These are phyloP conservation scores for Brassica juncea DNA, from an alignment of 345 rosid genomes.

Conservation along the genomic window DNA sequence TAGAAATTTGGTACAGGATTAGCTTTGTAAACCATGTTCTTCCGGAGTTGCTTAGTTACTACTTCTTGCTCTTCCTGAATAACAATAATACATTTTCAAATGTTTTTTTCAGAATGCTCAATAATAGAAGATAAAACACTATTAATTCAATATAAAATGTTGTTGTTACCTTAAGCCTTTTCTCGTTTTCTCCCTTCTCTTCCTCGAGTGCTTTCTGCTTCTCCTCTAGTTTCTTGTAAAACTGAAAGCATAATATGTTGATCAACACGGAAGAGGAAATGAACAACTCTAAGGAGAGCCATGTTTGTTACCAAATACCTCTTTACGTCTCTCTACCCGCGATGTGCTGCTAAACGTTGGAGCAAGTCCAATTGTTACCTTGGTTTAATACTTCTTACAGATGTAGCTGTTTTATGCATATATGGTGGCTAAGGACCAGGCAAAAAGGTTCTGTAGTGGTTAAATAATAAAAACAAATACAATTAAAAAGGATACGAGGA, in stretches of 20 bases:
- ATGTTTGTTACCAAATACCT: slow-evolving; percentile 46
- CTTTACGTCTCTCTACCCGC: slow-evolving; percentile 83
- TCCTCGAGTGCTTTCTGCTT: slow-evolving; percentile 84
- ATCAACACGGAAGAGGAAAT: slow-evolving; percentile 16
- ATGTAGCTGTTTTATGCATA: slow-evolving; percentile 61
- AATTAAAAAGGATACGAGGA: slow-evolving; percentile 87
- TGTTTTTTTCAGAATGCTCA: background rate
- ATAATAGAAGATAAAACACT: background rate
- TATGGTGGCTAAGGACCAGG: slow-evolving; percentile 58
- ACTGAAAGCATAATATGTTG: slow-evolving; percentile 46
- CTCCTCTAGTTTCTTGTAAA: slow-evolving; percentile 76
- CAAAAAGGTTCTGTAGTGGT: background rate
- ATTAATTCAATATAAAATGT: background rate
- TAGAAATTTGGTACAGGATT: slow-evolving; percentile 92
- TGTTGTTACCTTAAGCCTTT: slow-evolving; percentile 65
- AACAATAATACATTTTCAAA: slow-evolving; percentile 9
- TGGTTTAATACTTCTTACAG: slow-evolving; percentile 60
- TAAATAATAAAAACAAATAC: slow-evolving; percentile 8
- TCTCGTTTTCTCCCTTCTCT: slow-evolving; percentile 71
- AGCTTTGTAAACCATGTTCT: slow-evolving; percentile 79
- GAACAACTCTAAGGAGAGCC: slow-evolving; percentile 16
- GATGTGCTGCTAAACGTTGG: slow-evolving; percentile 70
- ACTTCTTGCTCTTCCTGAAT: slow-evolving; percentile 96
- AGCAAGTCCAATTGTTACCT: slow-evolving; percentile 78
- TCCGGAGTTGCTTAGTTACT: slow-evolving; percentile 82